Base-by-base conservation (phyloP, 140 eudicot genomes). In the Bidens hawaiensis region DNA sequence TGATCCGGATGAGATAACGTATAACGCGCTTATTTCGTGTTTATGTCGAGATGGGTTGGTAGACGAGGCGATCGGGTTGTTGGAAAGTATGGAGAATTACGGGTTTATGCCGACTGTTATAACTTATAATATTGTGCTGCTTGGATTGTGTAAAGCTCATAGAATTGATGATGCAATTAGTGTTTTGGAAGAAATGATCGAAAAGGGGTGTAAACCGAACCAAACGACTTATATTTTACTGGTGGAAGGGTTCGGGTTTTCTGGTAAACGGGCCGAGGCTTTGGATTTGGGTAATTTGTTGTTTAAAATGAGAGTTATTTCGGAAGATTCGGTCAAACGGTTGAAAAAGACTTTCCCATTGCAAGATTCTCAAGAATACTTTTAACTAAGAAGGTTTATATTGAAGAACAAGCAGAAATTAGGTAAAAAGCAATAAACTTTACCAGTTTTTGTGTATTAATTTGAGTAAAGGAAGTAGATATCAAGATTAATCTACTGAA, bases 81-180 rank as follows among this genome's bases (percentile, higher is more conserved):
- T 86, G 14, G 65, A 63, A 64, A 78, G 76, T 34, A 90, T 90
- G 95, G 74, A 86, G 59, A 62, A 42, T 3, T 74, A 82, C 25
- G 83, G 80, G 1, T 74, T 66, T 15, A 27, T 43, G 3, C 97
- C 95, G 0, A 83, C 78, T 0, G 87, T 89, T 4, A 71, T 83
- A 15, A 81, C 94, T 8, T 85, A 89, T 36, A 89, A 89, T 56
- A 83, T 74, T 22, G 78, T 89, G 41, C 68, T 89, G 71, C 94
- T 89, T 60, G 95, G 97, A 11, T 65, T 89, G n/a, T 86, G 97
- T 74, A 86, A 86, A 70, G 85, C 81, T 66, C 95, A 67, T 66
- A 74, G 94, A 50, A 72, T 83, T 4, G 80, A 67, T 34, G 85
- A 83, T 17, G 97, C 94, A 0, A 63, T 89, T 75, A 51, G 47